Evolutionary conservation across 345 rosid species (phyloP).

Genomic region (Arabidopsis arenosa): DNA sequence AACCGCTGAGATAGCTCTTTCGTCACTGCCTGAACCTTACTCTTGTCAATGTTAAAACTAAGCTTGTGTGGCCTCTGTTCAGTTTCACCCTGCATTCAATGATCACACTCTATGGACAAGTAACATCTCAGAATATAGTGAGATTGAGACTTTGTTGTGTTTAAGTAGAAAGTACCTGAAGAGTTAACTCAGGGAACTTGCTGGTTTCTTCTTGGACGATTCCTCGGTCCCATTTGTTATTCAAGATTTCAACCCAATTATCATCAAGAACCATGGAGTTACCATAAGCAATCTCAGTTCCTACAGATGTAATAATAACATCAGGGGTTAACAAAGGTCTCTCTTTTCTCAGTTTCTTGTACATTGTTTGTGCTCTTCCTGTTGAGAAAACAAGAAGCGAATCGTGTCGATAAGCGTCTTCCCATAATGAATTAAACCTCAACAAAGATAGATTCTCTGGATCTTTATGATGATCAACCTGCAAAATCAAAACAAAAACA

Average conservation of each 20-base stretch:
- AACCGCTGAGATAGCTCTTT: slow-evolving; percentile 63
- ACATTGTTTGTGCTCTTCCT: slow-evolving; percentile 74
- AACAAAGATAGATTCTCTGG: slow-evolving; percentile 74
- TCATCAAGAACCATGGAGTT: slow-evolving; percentile 74
- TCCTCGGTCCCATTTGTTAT: slow-evolving; percentile 78
- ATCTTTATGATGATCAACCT: slow-evolving; percentile 92
- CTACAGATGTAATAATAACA: slow-evolving; percentile 91
- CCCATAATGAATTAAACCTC: slow-evolving; percentile 91
- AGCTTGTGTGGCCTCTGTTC: slow-evolving; percentile 85
- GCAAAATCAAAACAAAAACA: slow-evolving; percentile 19
- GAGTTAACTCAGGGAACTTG: slow-evolving; percentile 81
- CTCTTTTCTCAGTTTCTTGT: slow-evolving; percentile 71
- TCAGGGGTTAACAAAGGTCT: slow-evolving; percentile 95
- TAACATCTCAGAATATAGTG: too few species aligned
- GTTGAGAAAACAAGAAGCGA: slow-evolving; percentile 92
- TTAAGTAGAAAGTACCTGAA: slow-evolving; percentile 61
- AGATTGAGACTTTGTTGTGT: slow-evolving; percentile 14
- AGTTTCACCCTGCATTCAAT: slow-evolving; percentile 64
- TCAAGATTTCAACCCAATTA: slow-evolving; percentile 83
- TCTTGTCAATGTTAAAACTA: slow-evolving; percentile 77
- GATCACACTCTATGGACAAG: not conserved
- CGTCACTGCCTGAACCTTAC: slow-evolving; percentile 66
- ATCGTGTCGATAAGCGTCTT: slow-evolving; percentile 70
- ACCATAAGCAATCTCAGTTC: slow-evolving; percentile 96
- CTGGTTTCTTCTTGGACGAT: slow-evolving; percentile 76